Evolutionary conservation across 108 stramenopile genomes (phyloP).

Genomic region (Fragilaria crotonensis): DNA sequence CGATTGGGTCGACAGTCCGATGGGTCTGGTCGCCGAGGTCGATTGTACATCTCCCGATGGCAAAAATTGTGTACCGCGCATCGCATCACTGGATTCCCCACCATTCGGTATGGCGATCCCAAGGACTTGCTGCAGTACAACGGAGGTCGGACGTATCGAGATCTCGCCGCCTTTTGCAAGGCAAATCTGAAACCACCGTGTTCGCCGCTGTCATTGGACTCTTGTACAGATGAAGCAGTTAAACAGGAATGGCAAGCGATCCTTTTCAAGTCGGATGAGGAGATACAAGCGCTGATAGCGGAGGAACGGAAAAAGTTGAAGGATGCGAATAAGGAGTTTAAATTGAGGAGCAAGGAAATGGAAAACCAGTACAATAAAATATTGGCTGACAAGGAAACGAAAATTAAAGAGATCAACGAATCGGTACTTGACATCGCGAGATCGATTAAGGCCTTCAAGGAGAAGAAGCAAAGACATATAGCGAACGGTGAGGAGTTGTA

Average conservation of each 20-base stretch:
- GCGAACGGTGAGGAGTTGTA: background rate
- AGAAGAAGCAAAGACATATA: background rate
- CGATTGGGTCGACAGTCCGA: slow-evolving; percentile 33
- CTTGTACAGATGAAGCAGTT: slow-evolving; percentile 57
- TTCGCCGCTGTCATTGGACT: slow-evolving; percentile 46
- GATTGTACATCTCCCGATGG: slow-evolving; percentile 72
- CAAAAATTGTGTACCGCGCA: slow-evolving; percentile 58
- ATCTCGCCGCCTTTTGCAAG: slow-evolving; percentile 56
- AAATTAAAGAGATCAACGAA: background rate
- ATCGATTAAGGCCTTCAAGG: background rate
- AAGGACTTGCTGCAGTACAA: slow-evolving; percentile 62
- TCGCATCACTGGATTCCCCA: slow-evolving; percentile 79
- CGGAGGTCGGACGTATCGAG: slow-evolving; percentile 58
- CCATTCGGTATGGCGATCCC: slow-evolving; percentile 70
- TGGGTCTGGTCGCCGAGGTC: slow-evolving; percentile 71
- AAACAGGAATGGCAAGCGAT: slow-evolving; percentile 35
- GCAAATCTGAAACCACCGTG: slow-evolving; percentile 72
- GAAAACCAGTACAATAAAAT: background rate
- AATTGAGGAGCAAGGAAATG: background rate
- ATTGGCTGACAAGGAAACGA: background rate
- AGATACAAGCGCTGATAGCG: slow-evolving; percentile 35
- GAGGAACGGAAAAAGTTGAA: slow-evolving; percentile 57
- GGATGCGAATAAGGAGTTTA: slow-evolving; percentile 49
- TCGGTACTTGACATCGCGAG: background rate
- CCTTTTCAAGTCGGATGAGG: slow-evolving; percentile 27